Evolutionary conservation across 495 filamentous ascomycete species (phyloP).

Genomic region (Penicillium flavigenum): DNA sequence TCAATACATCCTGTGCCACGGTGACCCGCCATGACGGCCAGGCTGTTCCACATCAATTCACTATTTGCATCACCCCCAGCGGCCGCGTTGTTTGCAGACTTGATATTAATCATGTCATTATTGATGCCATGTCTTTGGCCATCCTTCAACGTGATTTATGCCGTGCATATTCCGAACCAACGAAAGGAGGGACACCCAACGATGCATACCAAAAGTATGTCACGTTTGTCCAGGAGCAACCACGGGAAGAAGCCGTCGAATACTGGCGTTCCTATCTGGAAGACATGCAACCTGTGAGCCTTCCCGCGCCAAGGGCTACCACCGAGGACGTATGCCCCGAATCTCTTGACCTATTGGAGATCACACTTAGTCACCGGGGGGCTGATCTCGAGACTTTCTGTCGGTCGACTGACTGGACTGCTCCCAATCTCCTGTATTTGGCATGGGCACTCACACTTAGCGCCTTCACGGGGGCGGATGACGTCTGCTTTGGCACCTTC

Average conservation of each 20-base stretch:
- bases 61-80: not conserved
- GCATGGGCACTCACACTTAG: conserved; percentile 45
- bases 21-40: conserved; percentile 18
- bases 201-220: conserved; percentile 33
- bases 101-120: not conserved
- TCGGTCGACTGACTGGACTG: conserved; percentile 33
- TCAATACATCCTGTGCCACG: no score
- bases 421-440: conserved; percentile 30
- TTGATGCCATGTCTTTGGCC: not conserved
- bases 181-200: not conserved
- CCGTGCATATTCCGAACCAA: not conserved
- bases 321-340: not conserved
- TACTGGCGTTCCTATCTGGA: conserved; percentile 48
- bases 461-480: conserved; percentile 31
- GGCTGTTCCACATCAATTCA: not conserved
- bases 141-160: not conserved
- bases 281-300: conserved; percentile 42
- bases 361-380: conserved; percentile 15
- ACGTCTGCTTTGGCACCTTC: not conserved
- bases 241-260: conserved; percentile 29
- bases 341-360: not conserved
- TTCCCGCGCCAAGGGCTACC: conserved; percentile 28
- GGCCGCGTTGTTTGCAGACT: not conserved
- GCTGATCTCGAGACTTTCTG: conserved; percentile 31
- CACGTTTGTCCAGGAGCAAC: conserved; percentile 30